These are phyloP conservation scores for Chrysochromulina tobinii DNA, from an alignment of 78 protist genomes.

Conservation along the genomic window DNA sequence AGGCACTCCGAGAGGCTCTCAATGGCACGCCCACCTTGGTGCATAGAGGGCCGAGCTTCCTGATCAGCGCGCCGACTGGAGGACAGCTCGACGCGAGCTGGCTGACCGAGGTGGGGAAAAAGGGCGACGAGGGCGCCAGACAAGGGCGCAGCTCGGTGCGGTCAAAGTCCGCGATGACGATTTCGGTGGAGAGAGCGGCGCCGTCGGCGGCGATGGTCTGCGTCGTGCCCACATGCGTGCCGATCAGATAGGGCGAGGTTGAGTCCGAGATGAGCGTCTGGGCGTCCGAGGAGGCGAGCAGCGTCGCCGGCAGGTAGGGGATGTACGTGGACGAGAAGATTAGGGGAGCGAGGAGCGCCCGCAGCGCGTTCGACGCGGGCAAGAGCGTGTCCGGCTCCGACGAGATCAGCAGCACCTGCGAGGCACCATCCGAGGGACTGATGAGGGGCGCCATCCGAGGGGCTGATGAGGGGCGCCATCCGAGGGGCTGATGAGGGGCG, in stretches of 20 bases:
- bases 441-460: too few relatives aligned
- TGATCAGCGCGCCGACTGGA: not conserved
- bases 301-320: not conserved
- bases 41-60: not conserved
- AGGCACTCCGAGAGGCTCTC: too few relatives aligned
- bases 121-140: not conserved
- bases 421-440: too few relatives aligned
- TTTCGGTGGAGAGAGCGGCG: not conserved
- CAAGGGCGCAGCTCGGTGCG: not conserved
- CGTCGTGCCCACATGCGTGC: not conserved
- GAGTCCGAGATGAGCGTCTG: not conserved
- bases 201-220: too few relatives aligned
- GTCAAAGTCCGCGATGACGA: not conserved
- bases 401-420: not conserved
- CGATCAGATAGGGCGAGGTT: not conserved
- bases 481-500: too few relatives aligned
- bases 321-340: not conserved
- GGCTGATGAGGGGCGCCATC: too few relatives aligned
- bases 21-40: too few relatives aligned
- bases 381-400: not conserved
- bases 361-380: not conserved
- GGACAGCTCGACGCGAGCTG: not conserved
- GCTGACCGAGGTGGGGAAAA: not conserved
- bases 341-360: not conserved
- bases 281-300: not conserved